phyloP scores from a whole-genome alignment of 768 basidiomycete genomes.

The Mycena olivaceomarginata region DNA sequence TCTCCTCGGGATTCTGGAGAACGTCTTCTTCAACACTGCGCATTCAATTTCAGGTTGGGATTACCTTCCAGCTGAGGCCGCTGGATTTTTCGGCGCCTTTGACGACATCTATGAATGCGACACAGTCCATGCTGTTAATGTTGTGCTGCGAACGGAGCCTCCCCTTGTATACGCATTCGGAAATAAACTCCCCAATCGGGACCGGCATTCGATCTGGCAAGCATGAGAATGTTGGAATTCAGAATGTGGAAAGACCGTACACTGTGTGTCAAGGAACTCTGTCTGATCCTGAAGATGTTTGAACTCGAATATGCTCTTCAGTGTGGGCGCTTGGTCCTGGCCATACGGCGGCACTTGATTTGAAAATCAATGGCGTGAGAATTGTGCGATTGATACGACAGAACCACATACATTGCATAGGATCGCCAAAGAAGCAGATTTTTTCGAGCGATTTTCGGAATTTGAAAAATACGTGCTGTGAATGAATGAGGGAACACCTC shows the following conservation, averaged over 20 bases:
- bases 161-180: too few relatives aligned
- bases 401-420: too few relatives aligned
- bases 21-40: too few relatives aligned
- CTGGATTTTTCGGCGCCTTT: constrained; percentile 59
- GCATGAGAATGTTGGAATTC: not conserved
- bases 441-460: too few relatives aligned
- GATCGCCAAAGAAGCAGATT: too few relatives aligned
- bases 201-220: too few relatives aligned
- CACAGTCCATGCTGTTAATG: too few relatives aligned
- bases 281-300: constrained; percentile 56
- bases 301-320: constrained; percentile 68
- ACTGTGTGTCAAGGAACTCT: constrained; percentile 69
- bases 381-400: too few relatives aligned
- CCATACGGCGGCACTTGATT: too few relatives aligned
- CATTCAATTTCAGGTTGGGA: constrained; percentile 44
- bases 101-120: constrained; percentile 57
- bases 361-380: too few relatives aligned
- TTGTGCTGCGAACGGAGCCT: too few relatives aligned
- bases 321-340: constrained; percentile 15
- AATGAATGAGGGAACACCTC: constrained; percentile 44
- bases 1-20: constrained; percentile 66
- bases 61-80: constrained; percentile 66
- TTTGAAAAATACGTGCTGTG: not conserved
- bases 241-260: constrained; percentile 54
- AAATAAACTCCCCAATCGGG: too few relatives aligned